These are phyloP conservation scores for Ceratocystis colombiana DNA, from an alignment of 2,329 filamentous ascomycete genomes.

Conservation along the genomic window DNA sequence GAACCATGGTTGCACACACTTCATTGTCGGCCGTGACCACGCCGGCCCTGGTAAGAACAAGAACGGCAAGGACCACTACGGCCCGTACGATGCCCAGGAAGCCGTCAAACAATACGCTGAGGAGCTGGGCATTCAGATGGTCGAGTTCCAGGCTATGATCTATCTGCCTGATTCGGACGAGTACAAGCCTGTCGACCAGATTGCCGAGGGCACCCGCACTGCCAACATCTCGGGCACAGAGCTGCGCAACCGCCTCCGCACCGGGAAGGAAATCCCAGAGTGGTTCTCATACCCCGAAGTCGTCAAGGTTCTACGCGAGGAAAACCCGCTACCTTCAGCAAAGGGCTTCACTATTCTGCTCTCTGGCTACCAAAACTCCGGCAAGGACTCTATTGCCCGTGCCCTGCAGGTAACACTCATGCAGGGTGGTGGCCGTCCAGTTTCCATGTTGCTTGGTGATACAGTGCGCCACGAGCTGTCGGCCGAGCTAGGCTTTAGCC, in stretches of 20 bases:
- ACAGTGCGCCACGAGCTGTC: slow-evolving; percentile 89
- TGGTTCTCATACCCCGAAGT: slow-evolving; percentile 99
- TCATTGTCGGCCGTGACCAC: slow-evolving; percentile 97
- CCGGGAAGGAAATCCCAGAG: slow-evolving; percentile 88
- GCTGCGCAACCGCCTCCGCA: slow-evolving; percentile 81
- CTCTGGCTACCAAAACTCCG: slow-evolving; percentile 90
- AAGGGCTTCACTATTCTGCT: slow-evolving; percentile 99
- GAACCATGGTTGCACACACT: slow-evolving; percentile 98
- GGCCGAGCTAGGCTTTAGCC: slow-evolving; percentile 88
- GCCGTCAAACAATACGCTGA: slow-evolving; percentile 92
- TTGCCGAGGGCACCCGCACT: slow-evolving; percentile 71
- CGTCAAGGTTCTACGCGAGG: slow-evolving; percentile 89
- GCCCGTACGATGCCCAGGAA: slow-evolving; percentile 92
- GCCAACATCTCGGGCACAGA: slow-evolving; percentile 82
- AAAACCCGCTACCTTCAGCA: slow-evolving; percentile 77
- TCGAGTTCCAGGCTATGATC: slow-evolving; percentile 99
- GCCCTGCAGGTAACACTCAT: slow-evolving; percentile 95
- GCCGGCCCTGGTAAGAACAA: slow-evolving; percentile 97
- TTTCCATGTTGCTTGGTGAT: slow-evolving; percentile 89
- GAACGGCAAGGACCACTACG: slow-evolving; percentile 93
- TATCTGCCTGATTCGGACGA: slow-evolving; percentile 96
- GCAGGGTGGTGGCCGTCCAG: slow-evolving; percentile 91
- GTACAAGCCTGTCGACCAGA: slow-evolving; percentile 88
- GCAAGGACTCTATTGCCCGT: slow-evolving; percentile 93
- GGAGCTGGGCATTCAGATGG: slow-evolving; percentile 96